These are phyloP conservation scores for Candida tetrigidarum DNA, from an alignment of 1,139 yeast genomes.

Conservation along the genomic window DNA sequence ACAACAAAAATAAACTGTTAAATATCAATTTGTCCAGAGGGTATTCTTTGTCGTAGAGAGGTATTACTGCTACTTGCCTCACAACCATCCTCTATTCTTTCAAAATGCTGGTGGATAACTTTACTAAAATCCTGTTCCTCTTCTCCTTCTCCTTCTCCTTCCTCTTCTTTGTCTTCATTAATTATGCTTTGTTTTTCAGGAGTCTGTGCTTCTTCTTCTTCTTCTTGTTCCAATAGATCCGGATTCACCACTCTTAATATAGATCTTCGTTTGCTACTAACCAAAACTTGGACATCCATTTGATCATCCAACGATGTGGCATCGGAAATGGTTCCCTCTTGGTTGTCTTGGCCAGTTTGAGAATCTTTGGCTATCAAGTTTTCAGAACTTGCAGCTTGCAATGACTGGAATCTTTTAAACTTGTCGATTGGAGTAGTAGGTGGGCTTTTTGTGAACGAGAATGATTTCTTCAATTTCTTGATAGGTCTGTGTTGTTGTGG, in stretches of 20 bases:
- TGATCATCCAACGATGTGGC: conserved; percentile 41
- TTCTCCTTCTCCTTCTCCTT: conserved; percentile 3
- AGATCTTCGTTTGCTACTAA: conserved; percentile 69
- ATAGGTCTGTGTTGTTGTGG: conserved; percentile 13
- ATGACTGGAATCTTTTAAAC: conserved; percentile 15
- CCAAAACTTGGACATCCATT: conserved; percentile 74
- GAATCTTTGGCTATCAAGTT: conserved; percentile 13
- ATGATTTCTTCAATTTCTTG: conserved; percentile 21
- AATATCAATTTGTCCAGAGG: conserved; percentile 25
- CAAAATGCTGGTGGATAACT: conserved; percentile 11
- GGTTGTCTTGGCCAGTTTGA: conserved; percentile 13
- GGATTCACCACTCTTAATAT: conserved; percentile 71
- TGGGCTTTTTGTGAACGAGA: conserved; percentile 24
- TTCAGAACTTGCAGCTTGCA: conserved; percentile 16
- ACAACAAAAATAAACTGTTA: background rate
- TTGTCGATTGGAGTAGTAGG: conserved; percentile 18
- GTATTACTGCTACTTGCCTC: conserved; percentile 8
- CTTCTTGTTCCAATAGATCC: conserved; percentile 31
- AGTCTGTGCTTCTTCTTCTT: background rate
- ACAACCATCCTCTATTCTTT: conserved; percentile 9
- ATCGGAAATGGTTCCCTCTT: conserved; percentile 18
- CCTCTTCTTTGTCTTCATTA: conserved; percentile 6
- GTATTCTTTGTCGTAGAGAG: conserved; percentile 32
- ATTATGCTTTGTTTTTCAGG: background rate
- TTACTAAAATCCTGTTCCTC: conserved; percentile 9